These are phyloP conservation scores for Lupinus albus DNA, from an alignment of 306 rosid genomes.

Conservation along the genomic window DNA sequence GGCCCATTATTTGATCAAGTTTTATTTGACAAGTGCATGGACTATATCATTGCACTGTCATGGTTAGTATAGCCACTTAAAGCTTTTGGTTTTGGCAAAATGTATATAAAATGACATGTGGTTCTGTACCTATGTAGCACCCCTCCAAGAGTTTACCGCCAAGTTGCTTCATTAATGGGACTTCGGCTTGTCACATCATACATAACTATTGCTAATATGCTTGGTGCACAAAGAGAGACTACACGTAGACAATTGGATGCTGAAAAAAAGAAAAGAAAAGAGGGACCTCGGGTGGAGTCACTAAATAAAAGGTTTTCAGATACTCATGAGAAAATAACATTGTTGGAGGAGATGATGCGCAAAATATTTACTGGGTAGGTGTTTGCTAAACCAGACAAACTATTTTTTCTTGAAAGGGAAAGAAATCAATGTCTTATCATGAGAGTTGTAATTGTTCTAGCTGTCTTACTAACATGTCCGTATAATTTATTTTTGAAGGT, in stretches of 20 bases:
- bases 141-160: constrained; percentile 98
- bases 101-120: constrained; percentile 30
- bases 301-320: constrained; percentile 77
- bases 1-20: constrained; percentile 90
- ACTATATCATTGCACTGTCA: constrained; percentile 89
- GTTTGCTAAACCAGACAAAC: constrained; percentile 39
- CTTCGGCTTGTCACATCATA: constrained; percentile 92
- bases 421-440: background rate
- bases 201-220: constrained; percentile 82
- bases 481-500: constrained; percentile 62
- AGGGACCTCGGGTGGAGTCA: constrained; percentile 93
- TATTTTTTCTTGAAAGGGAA: constrained; percentile 27
- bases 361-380: constrained; percentile 93
- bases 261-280: constrained; percentile 86
- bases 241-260: constrained; percentile 96
- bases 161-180: constrained; percentile 88
- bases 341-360: constrained; percentile 97
- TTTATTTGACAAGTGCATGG: constrained; percentile 98
- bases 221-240: constrained; percentile 88
- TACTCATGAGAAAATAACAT: constrained; percentile 82
- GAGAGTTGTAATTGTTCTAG: constrained; percentile 32
- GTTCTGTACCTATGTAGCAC: constrained; percentile 62
- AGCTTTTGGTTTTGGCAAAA: constrained; percentile 34
- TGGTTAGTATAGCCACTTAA: constrained; percentile 61
- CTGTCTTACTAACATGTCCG: constrained; percentile 40